phyloP scores from a whole-genome alignment of 83 land plant species.

The Isoetes engelmannii region DNA sequence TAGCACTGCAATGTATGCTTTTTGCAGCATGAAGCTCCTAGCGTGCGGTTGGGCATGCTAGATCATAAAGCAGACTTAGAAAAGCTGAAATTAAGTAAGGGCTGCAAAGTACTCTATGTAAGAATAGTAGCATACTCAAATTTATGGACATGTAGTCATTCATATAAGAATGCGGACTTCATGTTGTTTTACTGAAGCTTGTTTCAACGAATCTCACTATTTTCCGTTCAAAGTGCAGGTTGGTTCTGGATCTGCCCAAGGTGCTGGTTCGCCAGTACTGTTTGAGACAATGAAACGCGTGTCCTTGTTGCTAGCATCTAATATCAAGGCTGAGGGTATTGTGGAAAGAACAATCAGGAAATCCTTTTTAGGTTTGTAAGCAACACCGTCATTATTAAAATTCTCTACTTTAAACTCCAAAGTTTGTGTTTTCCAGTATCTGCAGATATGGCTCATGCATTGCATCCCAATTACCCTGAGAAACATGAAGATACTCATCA shows the following conservation, averaged over 20 bases:
- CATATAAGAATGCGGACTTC: too few relatives aligned
- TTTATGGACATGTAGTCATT: too few relatives aligned
- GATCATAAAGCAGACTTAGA: too few relatives aligned
- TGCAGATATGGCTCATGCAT: conserved; percentile 99
- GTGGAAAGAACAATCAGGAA: conserved; percentile 15
- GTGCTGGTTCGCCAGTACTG: conserved; percentile 15
- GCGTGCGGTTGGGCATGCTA: too few relatives aligned
- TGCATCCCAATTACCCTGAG: conserved; percentile 87
- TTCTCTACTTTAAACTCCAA: background rate
- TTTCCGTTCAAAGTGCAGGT: background rate
- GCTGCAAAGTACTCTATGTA: too few relatives aligned
- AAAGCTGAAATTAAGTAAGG: too few relatives aligned
- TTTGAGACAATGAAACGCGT: conserved; percentile 12
- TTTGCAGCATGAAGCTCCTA: too few relatives aligned
- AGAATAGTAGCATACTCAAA: too few relatives aligned
- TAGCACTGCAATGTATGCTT: too few relatives aligned
- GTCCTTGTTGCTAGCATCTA: background rate
- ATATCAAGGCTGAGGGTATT: background rate
- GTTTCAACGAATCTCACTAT: too few relatives aligned
- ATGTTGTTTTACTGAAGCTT: too few relatives aligned
- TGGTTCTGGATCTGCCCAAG: conserved; percentile 14
- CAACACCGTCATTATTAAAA: background rate
- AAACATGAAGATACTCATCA: conserved; percentile 85
- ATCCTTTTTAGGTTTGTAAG: conserved; percentile 9
- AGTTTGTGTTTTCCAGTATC: conserved; percentile 46